phyloP scores from a whole-genome alignment of 1,284 basidiomycete species.

The Fomitopsis betulina region DNA sequence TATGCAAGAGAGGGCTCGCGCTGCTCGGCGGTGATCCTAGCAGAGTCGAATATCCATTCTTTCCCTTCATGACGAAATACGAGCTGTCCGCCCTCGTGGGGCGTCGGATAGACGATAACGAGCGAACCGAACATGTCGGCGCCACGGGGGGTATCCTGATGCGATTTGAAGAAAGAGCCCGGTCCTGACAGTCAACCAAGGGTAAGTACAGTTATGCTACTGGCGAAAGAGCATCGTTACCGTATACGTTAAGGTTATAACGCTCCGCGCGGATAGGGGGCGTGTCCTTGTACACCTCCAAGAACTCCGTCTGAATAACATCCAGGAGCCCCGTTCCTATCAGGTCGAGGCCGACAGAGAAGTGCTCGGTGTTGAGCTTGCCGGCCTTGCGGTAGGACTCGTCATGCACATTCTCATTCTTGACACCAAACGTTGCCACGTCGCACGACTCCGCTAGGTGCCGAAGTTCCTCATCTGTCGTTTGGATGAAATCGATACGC shows the following conservation, averaged over 20 bases:
- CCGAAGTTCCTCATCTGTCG: not conserved
- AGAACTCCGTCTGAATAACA: not conserved
- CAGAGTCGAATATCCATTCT: constrained; percentile 33
- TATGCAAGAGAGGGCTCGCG: constrained; percentile 24
- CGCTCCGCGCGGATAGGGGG: constrained; percentile 27
- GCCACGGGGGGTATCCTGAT: constrained; percentile 34
- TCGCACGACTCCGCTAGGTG: constrained; percentile 11
- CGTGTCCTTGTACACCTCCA: not conserved
- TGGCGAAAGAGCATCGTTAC: no score
- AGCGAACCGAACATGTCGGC: constrained; percentile 40
- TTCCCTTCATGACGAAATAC: constrained; percentile 27
- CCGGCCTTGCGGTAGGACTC: constrained; percentile 23
- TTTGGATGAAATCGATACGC: not conserved
- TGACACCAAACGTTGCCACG: constrained; percentile 17
- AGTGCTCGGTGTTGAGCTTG: constrained; percentile 20
- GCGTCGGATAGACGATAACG: constrained; percentile 36
- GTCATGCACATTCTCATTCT: constrained; percentile 17
- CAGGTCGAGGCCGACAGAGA: constrained; percentile 14
- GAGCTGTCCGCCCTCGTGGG: constrained; percentile 36
- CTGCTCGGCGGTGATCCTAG: constrained; percentile 13
- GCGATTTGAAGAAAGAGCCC: constrained; percentile 37
- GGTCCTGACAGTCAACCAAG: constrained; percentile 18
- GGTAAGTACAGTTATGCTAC: no score
- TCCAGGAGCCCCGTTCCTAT: not conserved
- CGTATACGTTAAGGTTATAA: constrained; percentile 32